Conservation (phyloP, 1,284 basidiomycete species). For the Salmacisia buchloeana region DNA sequence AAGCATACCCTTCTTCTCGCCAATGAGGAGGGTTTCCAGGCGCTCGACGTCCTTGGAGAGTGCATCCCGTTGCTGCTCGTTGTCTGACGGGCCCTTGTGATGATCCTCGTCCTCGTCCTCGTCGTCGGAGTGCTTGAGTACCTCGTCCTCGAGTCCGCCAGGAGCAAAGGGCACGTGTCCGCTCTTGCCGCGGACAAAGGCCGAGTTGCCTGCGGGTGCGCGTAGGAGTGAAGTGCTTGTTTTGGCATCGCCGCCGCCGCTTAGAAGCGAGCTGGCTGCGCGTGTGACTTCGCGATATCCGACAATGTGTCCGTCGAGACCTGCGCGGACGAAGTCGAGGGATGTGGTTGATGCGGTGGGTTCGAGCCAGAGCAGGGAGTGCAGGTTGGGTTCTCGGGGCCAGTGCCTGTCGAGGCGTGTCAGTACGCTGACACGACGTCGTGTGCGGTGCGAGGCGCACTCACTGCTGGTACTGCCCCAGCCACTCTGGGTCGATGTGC, state of each 20-base stretch:
- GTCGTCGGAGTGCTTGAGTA: slow-evolving; percentile 37
- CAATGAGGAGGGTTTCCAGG: slow-evolving; percentile 12
- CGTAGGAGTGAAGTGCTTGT: slow-evolving; percentile 67
- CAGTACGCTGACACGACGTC: not conserved
- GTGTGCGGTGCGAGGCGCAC: not conserved
- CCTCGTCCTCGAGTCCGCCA: slow-evolving; percentile 55
- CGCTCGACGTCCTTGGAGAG: slow-evolving; percentile 5
- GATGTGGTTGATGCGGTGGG: slow-evolving; percentile 17
- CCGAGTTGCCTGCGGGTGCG: slow-evolving; percentile 65
- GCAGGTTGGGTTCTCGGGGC: slow-evolving; percentile 6
- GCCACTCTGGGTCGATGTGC: not conserved
- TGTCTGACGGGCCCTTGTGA: not conserved
- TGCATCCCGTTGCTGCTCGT: slow-evolving; percentile 49
- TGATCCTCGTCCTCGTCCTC: slow-evolving; percentile 28
- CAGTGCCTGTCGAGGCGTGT: slow-evolving; percentile 5
- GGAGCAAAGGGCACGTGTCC: slow-evolving; percentile 22
- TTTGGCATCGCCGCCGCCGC: slow-evolving; percentile 17
- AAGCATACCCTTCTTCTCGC: slow-evolving; percentile 10
- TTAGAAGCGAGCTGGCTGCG: not conserved
- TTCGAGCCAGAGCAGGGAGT: not conserved
- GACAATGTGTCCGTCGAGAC: slow-evolving; percentile 40
- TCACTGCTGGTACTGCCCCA: slow-evolving; percentile 7
- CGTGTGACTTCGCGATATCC: slow-evolving; percentile 23
- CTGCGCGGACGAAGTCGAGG: slow-evolving; percentile 45
- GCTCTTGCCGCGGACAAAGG: slow-evolving; percentile 62